Evolutionary conservation across 2,329 filamentous ascomycete genomes (phyloP), one percentile per base, ranked within the genome.

Genomic region (Magnaporthiopsis incrustans): DNA sequence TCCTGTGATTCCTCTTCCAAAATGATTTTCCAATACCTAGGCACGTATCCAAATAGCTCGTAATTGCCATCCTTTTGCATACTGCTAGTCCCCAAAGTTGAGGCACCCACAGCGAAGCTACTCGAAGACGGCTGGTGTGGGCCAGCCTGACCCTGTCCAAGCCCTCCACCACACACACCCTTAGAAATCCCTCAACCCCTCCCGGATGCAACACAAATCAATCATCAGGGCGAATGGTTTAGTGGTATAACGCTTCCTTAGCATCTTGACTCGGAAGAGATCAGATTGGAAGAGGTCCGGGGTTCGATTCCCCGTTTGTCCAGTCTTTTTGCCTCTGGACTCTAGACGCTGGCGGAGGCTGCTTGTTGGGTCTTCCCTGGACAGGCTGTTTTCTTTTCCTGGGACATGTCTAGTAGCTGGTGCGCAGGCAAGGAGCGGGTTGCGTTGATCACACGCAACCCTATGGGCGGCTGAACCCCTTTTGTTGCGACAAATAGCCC

Each of bases 281-380:
- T 53, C 7, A 53, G 44, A 22, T 53, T 61, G 60, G 60, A 61
- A 53, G 60, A 61, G 60, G 60, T 61, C 60, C 60, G 35, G 60
- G 50, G 60, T 61, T 61, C 60, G 60, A 61, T 61, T 61, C 60
- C 50, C 50, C 35, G 60, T 61, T 44, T 61, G 35, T 61, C 60
- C 60, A 61, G 26, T 44, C 30, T 27, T 12, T n/a, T 32, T 53
- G 44, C 44, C 22, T 22, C 44, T 30, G 27, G 15, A 6, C 22
- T 22, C 44, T 30, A 5, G 15, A 6, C 2, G 44, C 22, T 8
- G 27, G 27, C 27, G 27, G 5, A 5, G 4, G 6, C 44, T 2
- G 44, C 18, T n/a, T 53, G 22, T 53, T 15, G 7, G 8, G 22
- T 22, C 7, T 22, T 53, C 10, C 44, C 10, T 22, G 44, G 18